These are phyloP conservation scores for Chionographis japonica DNA, from an alignment of 106 monocot species.

Conservation along the genomic window DNA sequence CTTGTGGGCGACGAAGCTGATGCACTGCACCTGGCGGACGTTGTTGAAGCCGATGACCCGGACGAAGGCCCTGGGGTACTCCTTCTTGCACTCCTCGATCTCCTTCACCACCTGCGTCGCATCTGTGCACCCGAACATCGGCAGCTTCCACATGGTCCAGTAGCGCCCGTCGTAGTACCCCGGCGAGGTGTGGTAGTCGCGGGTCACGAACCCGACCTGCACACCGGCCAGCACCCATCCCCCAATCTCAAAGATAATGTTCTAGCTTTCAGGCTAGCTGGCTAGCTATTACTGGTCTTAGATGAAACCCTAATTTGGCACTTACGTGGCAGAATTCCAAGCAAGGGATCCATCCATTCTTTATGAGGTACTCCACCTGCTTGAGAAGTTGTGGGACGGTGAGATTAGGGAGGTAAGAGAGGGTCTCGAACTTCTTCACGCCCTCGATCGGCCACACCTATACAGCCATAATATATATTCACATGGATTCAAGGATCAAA, in stretches of 20 bases:
- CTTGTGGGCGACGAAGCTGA: conserved; percentile 60
- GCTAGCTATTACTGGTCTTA: background rate
- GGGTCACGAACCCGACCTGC: conserved; percentile 49
- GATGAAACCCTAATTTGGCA: background rate
- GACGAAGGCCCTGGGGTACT: conserved; percentile 32
- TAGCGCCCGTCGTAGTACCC: conserved; percentile 74
- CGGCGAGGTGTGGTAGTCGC: conserved; percentile 36
- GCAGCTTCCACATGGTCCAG: conserved; percentile 83
- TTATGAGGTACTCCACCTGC: conserved; percentile 57
- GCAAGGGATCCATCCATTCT: conserved; percentile 44
- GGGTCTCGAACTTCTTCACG: conserved; percentile 66
- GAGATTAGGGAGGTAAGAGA: conserved; percentile 58
- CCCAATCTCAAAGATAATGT: background rate
- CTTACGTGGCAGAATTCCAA: conserved; percentile 55
- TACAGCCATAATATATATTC: background rate
- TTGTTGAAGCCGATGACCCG: conserved; percentile 69
- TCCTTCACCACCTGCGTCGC: conserved; percentile 41
- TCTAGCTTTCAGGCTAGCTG: too few relatives aligned
- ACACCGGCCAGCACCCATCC: too few relatives aligned
- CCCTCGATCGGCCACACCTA: conserved; percentile 70
- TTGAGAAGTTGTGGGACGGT: conserved; percentile 28
- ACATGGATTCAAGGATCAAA: background rate
- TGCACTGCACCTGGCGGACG: conserved; percentile 52
- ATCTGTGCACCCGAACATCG: conserved; percentile 67
- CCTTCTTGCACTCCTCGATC: conserved; percentile 36